Percentiles rank a stretch among this genome's conserved stretches.
Evolutionary conservation across 140 eudicot species (phyloP).

Genomic region (Cichorium intybus): DNA sequence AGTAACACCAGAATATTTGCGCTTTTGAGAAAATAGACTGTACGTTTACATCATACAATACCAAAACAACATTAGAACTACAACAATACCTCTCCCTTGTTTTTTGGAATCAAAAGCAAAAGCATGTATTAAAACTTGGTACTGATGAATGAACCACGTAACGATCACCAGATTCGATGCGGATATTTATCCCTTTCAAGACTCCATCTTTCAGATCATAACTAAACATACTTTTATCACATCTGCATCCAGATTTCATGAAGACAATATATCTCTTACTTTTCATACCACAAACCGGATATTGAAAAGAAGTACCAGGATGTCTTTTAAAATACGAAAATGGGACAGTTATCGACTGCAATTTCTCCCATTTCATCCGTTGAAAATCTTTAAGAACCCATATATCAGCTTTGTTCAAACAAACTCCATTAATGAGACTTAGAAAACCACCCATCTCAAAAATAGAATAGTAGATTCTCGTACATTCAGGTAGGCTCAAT

Average conservation of each 20-base stretch:
- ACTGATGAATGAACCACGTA: slow-evolving; percentile 19
- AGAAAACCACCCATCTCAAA: slow-evolving; percentile 32
- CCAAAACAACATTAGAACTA: too few relatives aligned
- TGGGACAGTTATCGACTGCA: slow-evolving; percentile 15
- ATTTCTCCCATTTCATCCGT: slow-evolving; percentile 19
- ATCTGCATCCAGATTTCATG: slow-evolving; percentile 13
- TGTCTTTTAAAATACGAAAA: neutral
- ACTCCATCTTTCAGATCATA: slow-evolving; percentile 11
- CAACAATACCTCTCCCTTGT: too few relatives aligned
- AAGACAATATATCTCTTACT: slow-evolving; percentile 23
- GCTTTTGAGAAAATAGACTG: too few relatives aligned
- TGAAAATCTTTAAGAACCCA: slow-evolving; percentile 31
- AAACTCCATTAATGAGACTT: slow-evolving; percentile 10
- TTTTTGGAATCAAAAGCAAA: too few relatives aligned
- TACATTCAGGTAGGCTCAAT: slow-evolving; percentile 13
- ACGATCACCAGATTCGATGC: slow-evolving; percentile 4
- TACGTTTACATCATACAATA: too few relatives aligned
- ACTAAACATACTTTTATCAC: slow-evolving; percentile 8
- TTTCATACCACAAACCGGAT: neutral
- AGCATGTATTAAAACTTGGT: neutral
- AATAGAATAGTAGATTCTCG: neutral
- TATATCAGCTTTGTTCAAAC: neutral
- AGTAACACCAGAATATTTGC: too few relatives aligned
- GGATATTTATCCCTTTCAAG: slow-evolving; percentile 15
- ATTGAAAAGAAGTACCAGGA: slow-evolving; percentile 5